Percentiles rank a stretch among this genome's conserved stretches.
Conservation (phyloP, 139 green algal species). For the Ulvella scutata region DNA sequence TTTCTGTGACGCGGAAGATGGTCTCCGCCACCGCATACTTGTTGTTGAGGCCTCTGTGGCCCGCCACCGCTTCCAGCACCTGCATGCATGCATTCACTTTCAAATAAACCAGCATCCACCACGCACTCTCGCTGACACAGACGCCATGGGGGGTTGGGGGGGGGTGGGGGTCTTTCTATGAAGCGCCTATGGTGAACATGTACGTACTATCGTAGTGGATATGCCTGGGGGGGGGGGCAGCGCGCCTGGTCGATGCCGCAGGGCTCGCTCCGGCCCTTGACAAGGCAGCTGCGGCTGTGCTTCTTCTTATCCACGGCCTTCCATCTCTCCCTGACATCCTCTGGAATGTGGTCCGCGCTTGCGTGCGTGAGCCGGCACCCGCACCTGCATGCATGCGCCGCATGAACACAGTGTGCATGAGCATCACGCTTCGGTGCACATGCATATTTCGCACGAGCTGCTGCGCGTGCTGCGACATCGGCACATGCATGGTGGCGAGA, state of each 20-base stretch:
- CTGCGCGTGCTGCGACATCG: no score
- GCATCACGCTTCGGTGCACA: no score
- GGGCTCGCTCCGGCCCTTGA: constrained; percentile 84
- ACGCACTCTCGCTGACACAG: no score
- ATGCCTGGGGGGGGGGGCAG: neutral
- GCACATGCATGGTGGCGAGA: no score
- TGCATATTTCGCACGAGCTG: no score
- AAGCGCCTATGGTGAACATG: no score
- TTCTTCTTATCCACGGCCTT: constrained; percentile 65
- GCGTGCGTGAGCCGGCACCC: neutral
- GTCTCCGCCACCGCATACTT: constrained; percentile 11
- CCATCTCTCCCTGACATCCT: no score
- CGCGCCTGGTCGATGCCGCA: constrained; percentile 41
- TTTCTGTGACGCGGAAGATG: constrained; percentile 18
- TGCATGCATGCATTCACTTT: constrained; percentile 8
- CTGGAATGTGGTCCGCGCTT: constrained; percentile 19
- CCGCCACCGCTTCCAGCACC: constrained; percentile 48
- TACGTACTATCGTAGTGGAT: no score
- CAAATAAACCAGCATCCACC: no score
- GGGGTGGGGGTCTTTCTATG: no score
- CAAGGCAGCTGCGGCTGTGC: constrained; percentile 24
- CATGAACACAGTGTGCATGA: no score
- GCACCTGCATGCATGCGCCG: constrained; percentile 25
- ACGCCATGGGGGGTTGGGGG: no score
- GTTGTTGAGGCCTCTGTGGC: constrained; percentile 14